Evolutionary conservation across 1,139 yeast species (phyloP), one percentile per base, ranked within the genome.

Genomic region (Yamadazyma triangularis): DNA sequence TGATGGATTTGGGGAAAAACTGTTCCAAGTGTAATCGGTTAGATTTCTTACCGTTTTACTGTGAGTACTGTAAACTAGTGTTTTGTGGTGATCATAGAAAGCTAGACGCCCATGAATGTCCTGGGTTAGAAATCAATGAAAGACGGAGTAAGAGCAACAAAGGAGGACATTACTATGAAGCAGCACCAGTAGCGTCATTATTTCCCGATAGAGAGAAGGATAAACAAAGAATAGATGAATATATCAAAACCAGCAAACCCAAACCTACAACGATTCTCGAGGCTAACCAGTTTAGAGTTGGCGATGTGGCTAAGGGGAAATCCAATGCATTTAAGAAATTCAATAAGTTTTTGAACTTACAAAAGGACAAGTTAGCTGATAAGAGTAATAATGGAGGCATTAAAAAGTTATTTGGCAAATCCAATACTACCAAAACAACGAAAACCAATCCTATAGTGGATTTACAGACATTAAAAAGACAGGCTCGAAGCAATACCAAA

Each of bases 1-100:
- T 82, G 51, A 65, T 82, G 58, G 80, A 82, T 44, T 77, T 82
- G 6, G 91, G 91, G 4, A 63, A 73, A 39, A 82, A 80, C 48
- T 83, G 93, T 49, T 51, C 61, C 19, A 66, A 67, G 31, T 83
- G 93, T 51, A 64, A 74, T 30, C 75, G 71, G 44, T 53, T 80
- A 4, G 93, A 83, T 47, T 82, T 82, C 45, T 58, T 83, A 21
- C 89, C 93, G 2, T 81, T 77, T 52, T 63, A 60, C 24, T 83
- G 93, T 52, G 70, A 69, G 24, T 56, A 52, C 30, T 82, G 91
- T 48, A 55, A 68, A 11, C 51, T 56, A n/a, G 63, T 70, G 2
- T 81, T 64, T 44, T 83, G 93, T 50, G 58, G 72, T 2, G 62
- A 67, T 19, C 91, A 82, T 51, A 53, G 87, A 33, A 49, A 57